Base-by-base conservation (phyloP, 805 yeast genomes). In the Saccharomyces cerevisiae region DNA sequence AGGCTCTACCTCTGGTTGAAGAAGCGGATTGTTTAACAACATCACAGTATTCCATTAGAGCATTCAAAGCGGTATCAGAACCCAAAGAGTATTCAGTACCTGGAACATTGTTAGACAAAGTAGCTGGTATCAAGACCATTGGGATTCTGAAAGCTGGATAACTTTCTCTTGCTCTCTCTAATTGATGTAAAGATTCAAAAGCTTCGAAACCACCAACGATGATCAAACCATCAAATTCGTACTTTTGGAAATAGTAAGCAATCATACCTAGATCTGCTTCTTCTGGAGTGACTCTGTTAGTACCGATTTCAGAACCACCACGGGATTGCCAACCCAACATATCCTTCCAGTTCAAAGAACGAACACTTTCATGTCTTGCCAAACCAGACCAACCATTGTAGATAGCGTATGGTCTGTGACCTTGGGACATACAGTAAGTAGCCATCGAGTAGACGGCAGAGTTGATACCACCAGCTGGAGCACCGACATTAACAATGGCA, bases 161-260 rank as follows among this genome's bases (percentile, higher is more conserved):
- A 61, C 76, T 76, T 21, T 70, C 61, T 67, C 87, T 78, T 26
- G 85, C 83, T 51, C 71, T 71, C 60, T 83, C 81, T 62, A 87
- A 75, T 72, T 85, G 82, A 64, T 84, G 78, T 62, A 87, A 75
- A 6, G 92, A 80, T n/a, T 78, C 76, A 62, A 85, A 85, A 4
- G 87, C 88, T 72, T 87, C 95, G 67, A 87, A 87, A 1, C 95
- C 95, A 65, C 95, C 95, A 60, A 86, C 83, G 24, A 87, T 72
- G 50, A 87, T 73, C 65, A 87, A 75, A 29, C 94, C 95, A 61
- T 87, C 83, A 61, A 87, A 77, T 50, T 78, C 70, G 70, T 80
- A 80, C 63, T 85, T 83, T 67, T 84, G 85, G 62, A 87, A 81
- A 62, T 84, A 79, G 69, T 79, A 86, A 1, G 92, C 91, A 53